Percentiles rank a stretch among this genome's conserved stretches.
Conservation (phyloP, 306 rosid genomes). For the Aeschynomene evenia region DNA sequence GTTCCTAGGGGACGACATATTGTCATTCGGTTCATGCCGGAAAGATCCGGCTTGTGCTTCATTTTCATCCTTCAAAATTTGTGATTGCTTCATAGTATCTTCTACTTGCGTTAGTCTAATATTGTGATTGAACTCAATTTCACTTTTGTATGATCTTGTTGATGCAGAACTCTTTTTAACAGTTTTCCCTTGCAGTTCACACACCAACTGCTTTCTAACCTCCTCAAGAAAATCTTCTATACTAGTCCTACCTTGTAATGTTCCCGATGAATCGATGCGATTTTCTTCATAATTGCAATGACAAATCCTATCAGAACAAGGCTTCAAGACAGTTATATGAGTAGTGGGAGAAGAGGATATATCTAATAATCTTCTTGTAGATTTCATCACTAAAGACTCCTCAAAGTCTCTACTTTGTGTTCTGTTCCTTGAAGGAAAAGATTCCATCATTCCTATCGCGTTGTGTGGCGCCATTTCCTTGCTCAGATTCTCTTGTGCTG, state of each 20-base stretch:
- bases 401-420: constrained; percentile 58
- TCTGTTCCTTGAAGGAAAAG: constrained; percentile 51
- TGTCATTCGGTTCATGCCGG: no score
- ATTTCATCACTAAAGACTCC: constrained; percentile 43
- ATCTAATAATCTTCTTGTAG: constrained; percentile 38
- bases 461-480: constrained; percentile 39
- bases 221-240: constrained; percentile 78
- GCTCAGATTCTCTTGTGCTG: constrained; percentile 46
- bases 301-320: constrained; percentile 58
- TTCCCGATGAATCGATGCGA: constrained; percentile 47
- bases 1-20: constrained; percentile 64
- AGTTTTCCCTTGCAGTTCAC: constrained; percentile 63
- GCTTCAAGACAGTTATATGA: constrained; percentile 73
- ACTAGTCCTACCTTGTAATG: constrained; percentile 51
- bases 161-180: constrained; percentile 44
- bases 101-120: constrained; percentile 27
- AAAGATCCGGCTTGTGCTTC: no score
- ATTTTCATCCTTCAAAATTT: constrained; percentile 39
- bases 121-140: constrained; percentile 47
- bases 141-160: constrained; percentile 59
- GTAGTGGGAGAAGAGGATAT: constrained; percentile 46
- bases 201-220: constrained; percentile 63
- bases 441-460: constrained; percentile 27
- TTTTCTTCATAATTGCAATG: constrained; percentile 47
- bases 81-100: constrained; percentile 33